These are phyloP conservation scores for Lasiosphaeria hispida DNA, from an alignment of 495 filamentous ascomycete species.

Conservation along the genomic window DNA sequence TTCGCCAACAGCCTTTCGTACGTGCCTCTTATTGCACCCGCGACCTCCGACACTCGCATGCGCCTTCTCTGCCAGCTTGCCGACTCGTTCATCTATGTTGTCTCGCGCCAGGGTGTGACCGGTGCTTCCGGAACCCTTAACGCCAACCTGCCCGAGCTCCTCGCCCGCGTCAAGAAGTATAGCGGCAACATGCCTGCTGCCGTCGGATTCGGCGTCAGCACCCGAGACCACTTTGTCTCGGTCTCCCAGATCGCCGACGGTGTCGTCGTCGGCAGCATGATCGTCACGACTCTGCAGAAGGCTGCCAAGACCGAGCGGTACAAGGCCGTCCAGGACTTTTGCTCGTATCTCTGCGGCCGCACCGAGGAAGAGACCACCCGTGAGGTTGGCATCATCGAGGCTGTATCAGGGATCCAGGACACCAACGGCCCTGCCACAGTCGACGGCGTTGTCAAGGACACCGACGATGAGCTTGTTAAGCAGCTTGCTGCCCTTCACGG, in stretches of 20 bases:
- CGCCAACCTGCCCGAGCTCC: constrained; percentile 71
- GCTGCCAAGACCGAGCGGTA: constrained; percentile 67
- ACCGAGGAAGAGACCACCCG: constrained; percentile 47
- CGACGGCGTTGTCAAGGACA: constrained; percentile 40
- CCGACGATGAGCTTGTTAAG: constrained; percentile 43
- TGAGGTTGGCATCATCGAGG: constrained; percentile 65
- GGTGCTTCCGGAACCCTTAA: constrained; percentile 83
- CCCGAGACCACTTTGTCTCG: constrained; percentile 85
- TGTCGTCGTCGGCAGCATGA: constrained; percentile 96
- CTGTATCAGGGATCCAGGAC: constrained; percentile 53
- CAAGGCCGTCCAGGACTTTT: constrained; percentile 81
- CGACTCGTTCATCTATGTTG: constrained; percentile 99
- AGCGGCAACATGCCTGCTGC: constrained; percentile 88
- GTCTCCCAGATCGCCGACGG: constrained; percentile 84
- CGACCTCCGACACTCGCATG: constrained; percentile 90
- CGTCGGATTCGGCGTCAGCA: constrained; percentile 94
- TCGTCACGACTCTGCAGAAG: constrained; percentile 73
- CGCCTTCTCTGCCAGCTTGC: constrained; percentile 94
- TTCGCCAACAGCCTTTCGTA: constrained; percentile 67
- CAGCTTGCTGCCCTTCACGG: constrained; percentile 47
- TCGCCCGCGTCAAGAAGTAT: constrained; percentile 83
- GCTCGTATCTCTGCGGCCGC: constrained; percentile 73
- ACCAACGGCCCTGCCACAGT: constrained; percentile 56
- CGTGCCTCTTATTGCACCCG: constrained; percentile 89
- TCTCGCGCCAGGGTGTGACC: constrained; percentile 95